Percentiles rank a stretch among this genome's conserved stretches.
These are phyloP conservation scores for Globisporangium abappressorium DNA, from an alignment of 352 stramenopile genomes.

Conservation along the genomic window DNA sequence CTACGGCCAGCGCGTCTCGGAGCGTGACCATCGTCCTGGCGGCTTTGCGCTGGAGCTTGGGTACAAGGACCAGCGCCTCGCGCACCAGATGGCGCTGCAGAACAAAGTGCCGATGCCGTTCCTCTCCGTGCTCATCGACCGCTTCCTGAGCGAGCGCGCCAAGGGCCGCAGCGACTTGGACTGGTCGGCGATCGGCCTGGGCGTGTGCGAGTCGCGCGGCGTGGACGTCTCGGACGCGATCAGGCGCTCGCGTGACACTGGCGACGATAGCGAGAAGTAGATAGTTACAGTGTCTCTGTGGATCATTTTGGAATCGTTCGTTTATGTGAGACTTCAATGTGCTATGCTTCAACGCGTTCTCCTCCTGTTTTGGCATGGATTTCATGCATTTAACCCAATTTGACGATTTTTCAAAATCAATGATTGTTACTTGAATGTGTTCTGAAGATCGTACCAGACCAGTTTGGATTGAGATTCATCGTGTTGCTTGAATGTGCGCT, in stretches of 20 bases:
- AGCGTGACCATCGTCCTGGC: slow-evolving; percentile 68
- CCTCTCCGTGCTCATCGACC: slow-evolving; percentile 64
- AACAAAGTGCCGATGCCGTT: slow-evolving; percentile 73
- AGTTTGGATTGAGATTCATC: neutral
- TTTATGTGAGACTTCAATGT: neutral
- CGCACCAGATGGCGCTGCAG: slow-evolving; percentile 53
- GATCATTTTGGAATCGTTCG: neutral
- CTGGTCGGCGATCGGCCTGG: slow-evolving; percentile 73
- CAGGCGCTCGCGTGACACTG: slow-evolving; percentile 21
- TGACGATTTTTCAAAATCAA: neutral
- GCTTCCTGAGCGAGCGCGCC: slow-evolving; percentile 58
- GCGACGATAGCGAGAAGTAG: neutral
- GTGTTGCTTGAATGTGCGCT: neutral
- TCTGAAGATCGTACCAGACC: neutral
- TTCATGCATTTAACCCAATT: neutral
- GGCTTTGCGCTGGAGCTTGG: slow-evolving; percentile 73
- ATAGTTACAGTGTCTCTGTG: neutral
- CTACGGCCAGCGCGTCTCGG: slow-evolving; percentile 73
- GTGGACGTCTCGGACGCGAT: slow-evolving; percentile 50
- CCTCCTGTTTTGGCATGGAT: neutral
- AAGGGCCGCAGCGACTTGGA: slow-evolving; percentile 64
- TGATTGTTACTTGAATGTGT: neutral
- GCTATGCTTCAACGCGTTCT: neutral
- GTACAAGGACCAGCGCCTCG: slow-evolving; percentile 69
- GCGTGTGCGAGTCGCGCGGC: slow-evolving; percentile 51